Evolutionary conservation across 2,329 filamentous ascomycete genomes (phyloP), one percentile per base, ranked within the genome.

Genomic region (Clonostachys sp.): DNA sequence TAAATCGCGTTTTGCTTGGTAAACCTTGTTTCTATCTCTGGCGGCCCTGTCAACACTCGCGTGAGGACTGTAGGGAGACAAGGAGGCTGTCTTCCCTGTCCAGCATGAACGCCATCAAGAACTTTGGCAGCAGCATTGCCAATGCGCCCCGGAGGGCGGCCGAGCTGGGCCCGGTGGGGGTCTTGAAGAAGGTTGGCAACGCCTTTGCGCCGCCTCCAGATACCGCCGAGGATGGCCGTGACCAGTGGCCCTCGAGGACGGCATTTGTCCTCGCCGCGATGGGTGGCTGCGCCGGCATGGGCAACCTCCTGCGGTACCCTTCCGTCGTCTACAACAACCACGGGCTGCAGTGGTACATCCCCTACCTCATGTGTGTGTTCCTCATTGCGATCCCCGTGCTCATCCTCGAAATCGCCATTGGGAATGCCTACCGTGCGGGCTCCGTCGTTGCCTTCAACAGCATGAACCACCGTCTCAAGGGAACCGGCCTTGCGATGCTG

Each of bases 351-450:
- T 82, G 78, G 78, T 82, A 80, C 58, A 73, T 81, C 16, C 78
- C 78, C 0, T 82, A 81, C 51, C 57, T 81, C 5, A 62, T 81
- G 48, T 74, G 75, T 6, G 68, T 81, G 14, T 74, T 78, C 48
- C 59, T 80, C 12, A 70, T 82, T 48, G 77, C 77, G 36, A 80
- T 81, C 41, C 78, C 78, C 0, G 69, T 73, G 1, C 67, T 81
- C 36, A 70, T 80, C 12, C 70, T 81, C 18, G 78, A 82, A 56
- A 78, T 81, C 45, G 86, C 86, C 46, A 89, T 88, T 45, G 89
- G 89, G 42, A 87, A 81, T 54, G 77, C 77, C 5, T 79, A 80
- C 55, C 75, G 76, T 12, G 77, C 75, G 38, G 77, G 77, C 12
- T 73, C 71, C 4, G 74, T 79, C 38, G 73, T 80, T 46, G 76